Percentiles rank a stretch among this genome's conserved stretches.
Conservation (phyloP, 352 stramenopile genomes). For the Phytopythium boreale region DNA sequence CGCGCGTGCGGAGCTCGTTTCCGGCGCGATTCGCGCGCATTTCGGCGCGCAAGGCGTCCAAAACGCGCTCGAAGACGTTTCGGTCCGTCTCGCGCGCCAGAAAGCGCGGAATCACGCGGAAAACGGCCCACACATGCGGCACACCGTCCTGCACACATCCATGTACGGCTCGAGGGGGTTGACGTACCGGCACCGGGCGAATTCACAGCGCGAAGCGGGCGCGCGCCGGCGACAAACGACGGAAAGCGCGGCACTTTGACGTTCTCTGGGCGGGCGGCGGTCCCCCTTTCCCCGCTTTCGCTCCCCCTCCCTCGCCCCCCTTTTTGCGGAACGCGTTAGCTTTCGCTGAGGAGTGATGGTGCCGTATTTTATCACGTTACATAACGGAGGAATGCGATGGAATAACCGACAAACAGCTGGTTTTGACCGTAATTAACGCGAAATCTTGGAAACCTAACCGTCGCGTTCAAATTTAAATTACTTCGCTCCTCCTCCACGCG, state of each 20-base stretch:
- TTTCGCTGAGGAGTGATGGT: constrained; percentile 9
- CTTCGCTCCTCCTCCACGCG: neutral
- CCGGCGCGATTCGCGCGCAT: neutral
- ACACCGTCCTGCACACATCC: neutral
- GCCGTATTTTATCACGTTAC: neutral
- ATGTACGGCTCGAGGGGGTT: neutral
- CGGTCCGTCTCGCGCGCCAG: constrained; percentile 18
- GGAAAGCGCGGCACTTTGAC: constrained; percentile 35
- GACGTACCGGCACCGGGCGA: constrained; percentile 32
- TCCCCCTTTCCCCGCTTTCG: neutral
- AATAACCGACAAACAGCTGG: neutral
- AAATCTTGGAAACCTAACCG: constrained; percentile 1
- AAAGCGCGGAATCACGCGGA: constrained; percentile 5
- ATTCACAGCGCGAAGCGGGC: constrained; percentile 19
- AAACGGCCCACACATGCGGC: neutral
- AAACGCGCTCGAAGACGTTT: constrained; percentile 1
- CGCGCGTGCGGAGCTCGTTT: neutral
- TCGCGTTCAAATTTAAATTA: constrained; percentile 2
- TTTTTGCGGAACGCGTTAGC: neutral
- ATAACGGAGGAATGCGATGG: neutral
- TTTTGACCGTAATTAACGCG: neutral
- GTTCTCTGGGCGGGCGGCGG: constrained; percentile 26
- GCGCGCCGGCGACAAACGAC: constrained; percentile 23
- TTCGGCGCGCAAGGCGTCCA: constrained; percentile 5
- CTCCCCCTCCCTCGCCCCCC: neutral